Percentiles rank a stretch among this genome's conserved stretches.
These are phyloP conservation scores for Linnemannia elongata DNA, from an alignment of 192 early-diverging fungal species.

Conservation along the genomic window DNA sequence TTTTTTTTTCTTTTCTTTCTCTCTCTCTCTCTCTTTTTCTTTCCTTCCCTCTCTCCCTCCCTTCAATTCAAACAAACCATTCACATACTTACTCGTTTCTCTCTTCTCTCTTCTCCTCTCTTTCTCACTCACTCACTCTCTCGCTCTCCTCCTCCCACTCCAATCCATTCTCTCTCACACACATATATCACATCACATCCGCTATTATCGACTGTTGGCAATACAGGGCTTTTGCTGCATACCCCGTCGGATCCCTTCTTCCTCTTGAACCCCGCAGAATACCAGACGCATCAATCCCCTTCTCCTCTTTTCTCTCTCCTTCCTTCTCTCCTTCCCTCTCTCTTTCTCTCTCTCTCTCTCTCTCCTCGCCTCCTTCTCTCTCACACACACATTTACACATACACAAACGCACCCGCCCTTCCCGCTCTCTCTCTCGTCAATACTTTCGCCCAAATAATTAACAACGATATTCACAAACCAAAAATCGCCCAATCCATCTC, in stretches of 20 bases:
- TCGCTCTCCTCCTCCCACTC: neutral
- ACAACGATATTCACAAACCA: too few species aligned
- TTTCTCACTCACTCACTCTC: neutral
- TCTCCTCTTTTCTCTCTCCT: neutral
- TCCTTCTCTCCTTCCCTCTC: neutral
- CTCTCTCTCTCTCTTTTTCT: neutral
- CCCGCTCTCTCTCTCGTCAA: too few species aligned
- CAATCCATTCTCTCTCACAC: neutral
- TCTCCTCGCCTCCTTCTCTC: neutral
- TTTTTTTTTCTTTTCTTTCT: neutral
- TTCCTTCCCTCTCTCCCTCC: neutral
- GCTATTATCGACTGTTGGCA: neutral
- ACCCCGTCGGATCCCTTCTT: slow-evolving; percentile 8
- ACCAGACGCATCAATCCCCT: slow-evolving; percentile 1
- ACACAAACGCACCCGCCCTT: too few species aligned
- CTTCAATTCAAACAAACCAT: neutral
- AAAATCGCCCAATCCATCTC: neutral
- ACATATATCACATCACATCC: neutral
- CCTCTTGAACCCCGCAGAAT: neutral
- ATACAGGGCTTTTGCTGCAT: neutral
- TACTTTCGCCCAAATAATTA: too few species aligned
- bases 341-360: neutral
- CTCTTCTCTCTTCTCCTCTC: neutral
- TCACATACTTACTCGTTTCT: neutral
- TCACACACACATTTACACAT: too few species aligned